Conservation (phyloP, 2,329 filamentous ascomycete species). For the Aureobasidium leucospermi region DNA sequence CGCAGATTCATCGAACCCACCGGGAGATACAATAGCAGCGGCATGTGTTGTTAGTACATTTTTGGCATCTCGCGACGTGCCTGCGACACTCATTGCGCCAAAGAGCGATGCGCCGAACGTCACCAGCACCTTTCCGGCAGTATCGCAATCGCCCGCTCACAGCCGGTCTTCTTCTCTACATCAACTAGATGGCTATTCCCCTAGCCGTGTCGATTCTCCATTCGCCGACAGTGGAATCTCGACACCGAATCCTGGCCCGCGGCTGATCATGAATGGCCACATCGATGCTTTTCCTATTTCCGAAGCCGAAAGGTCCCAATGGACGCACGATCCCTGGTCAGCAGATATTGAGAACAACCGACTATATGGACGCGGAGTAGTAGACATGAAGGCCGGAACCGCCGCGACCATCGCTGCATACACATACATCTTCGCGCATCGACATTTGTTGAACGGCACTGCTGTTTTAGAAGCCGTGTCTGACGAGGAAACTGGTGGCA, state of each 20-base stretch:
- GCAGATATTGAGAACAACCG: conserved; percentile 28
- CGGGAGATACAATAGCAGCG: conserved; percentile 31
- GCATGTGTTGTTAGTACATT: conserved; percentile 27
- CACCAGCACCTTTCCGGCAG: conserved; percentile 25
- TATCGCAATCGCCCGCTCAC: conserved; percentile 2
- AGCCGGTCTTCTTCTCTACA: background rate
- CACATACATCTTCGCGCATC: conserved; percentile 23
- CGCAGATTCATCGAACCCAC: conserved; percentile 33
- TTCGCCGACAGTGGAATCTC: background rate
- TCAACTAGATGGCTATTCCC: conserved; percentile 6
- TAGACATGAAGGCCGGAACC: conserved; percentile 40
- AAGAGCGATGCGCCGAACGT: conserved; percentile 29
- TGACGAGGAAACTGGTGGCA: conserved; percentile 36
- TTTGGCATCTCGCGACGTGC: conserved; percentile 22
- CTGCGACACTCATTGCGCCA: conserved; percentile 25
- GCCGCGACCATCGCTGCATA: conserved; percentile 35
- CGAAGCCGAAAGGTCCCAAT: conserved; percentile 23
- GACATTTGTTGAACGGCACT: conserved; percentile 6
- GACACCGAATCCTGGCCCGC: conserved; percentile 20
- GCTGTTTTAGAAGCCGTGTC: conserved; percentile 28
- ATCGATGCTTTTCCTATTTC: conserved; percentile 37
- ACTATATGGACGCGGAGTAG: conserved; percentile 33
- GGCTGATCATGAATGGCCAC: conserved; percentile 36
- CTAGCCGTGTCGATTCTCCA: background rate
- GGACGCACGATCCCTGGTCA: conserved; percentile 32